Evolutionary conservation across 257 asterid species (phyloP).

Genomic region (Solanum tacnaense): DNA sequence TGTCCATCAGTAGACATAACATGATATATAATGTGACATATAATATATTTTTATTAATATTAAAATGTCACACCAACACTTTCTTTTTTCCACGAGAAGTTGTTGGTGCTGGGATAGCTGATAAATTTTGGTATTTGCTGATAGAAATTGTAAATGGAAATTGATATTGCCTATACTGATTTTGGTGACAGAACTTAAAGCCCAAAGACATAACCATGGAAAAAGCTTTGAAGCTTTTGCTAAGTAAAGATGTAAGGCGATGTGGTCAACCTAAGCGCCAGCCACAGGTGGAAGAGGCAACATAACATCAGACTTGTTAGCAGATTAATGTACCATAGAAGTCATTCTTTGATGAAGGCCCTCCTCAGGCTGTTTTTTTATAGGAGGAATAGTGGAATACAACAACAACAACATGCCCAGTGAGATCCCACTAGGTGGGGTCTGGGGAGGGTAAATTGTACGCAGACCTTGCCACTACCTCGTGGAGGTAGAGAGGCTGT

Average conservation of each 20-base stretch:
- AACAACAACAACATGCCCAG: too few species aligned
- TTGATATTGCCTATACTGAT: not conserved
- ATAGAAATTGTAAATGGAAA: not conserved
- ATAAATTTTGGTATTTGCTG: not conserved
- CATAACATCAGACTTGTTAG: not conserved
- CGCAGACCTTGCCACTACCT: too few species aligned
- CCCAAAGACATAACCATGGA: slow-evolving; percentile 47
- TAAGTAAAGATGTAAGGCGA: slow-evolving; percentile 43
- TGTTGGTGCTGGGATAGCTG: not conserved
- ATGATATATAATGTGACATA: too few species aligned
- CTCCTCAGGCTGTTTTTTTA: not conserved
- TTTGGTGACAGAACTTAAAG: slow-evolving; percentile 37
- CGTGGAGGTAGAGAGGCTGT: too few species aligned
- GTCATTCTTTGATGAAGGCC: not conserved
- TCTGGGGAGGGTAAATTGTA: too few species aligned
- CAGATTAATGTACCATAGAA: not conserved
- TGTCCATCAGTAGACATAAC: too few species aligned
- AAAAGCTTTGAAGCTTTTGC: slow-evolving; percentile 55
- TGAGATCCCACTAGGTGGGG: too few species aligned
- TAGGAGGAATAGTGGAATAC: not conserved
- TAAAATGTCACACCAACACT: too few species aligned
- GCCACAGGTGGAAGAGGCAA: slow-evolving; percentile 21
- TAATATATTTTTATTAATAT: too few species aligned
- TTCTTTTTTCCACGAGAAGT: not conserved
- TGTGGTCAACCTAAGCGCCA: slow-evolving; percentile 54